Percentiles rank a stretch among this genome's conserved stretches.
These are phyloP conservation scores for Aquilaria yunnanensis DNA, from an alignment of 345 rosid genomes.

Conservation along the genomic window DNA sequence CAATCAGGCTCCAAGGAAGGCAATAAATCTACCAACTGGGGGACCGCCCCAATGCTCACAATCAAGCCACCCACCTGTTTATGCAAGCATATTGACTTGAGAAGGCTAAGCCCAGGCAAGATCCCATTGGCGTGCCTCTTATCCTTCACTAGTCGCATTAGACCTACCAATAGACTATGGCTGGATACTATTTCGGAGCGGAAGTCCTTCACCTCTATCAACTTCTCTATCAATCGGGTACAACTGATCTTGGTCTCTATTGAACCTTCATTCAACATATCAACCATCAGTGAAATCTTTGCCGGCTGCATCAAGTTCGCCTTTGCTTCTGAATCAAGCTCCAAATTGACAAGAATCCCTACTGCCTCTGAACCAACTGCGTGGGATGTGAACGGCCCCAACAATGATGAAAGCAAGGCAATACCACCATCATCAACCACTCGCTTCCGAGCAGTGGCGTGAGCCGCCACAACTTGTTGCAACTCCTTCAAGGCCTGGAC, in stretches of 20 bases:
- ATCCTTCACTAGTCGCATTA: slow-evolving; percentile 58
- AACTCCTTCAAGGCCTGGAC: slow-evolving; percentile 60
- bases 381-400: slow-evolving; percentile 66
- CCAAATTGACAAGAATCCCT: slow-evolving; percentile 60
- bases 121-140: slow-evolving; percentile 45
- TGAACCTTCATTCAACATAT: slow-evolving; percentile 64
- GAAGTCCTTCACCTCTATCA: slow-evolving; percentile 50
- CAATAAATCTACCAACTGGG: slow-evolving; percentile 48
- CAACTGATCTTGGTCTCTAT: slow-evolving; percentile 60
- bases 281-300: slow-evolving; percentile 52
- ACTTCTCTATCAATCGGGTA: slow-evolving; percentile 39
- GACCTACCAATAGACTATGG: slow-evolving; percentile 52
- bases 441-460: slow-evolving; percentile 43
- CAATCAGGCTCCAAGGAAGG: slow-evolving; percentile 41
- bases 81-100: slow-evolving; percentile 41
- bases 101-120: slow-evolving; percentile 42
- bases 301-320: slow-evolving; percentile 61
- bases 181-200: slow-evolving; percentile 44
- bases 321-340: slow-evolving; percentile 47
- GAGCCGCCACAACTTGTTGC: slow-evolving; percentile 41
- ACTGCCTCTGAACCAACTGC: slow-evolving; percentile 68
- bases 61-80: slow-evolving; percentile 33
- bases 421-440: slow-evolving; percentile 54
- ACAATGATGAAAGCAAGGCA: slow-evolving; percentile 35
- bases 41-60: slow-evolving; percentile 51